Percentiles rank a stretch among this genome's conserved stretches.
Conservation (phyloP, 2,329 filamentous ascomycete species). For the Acrocalymma vagum region DNA sequence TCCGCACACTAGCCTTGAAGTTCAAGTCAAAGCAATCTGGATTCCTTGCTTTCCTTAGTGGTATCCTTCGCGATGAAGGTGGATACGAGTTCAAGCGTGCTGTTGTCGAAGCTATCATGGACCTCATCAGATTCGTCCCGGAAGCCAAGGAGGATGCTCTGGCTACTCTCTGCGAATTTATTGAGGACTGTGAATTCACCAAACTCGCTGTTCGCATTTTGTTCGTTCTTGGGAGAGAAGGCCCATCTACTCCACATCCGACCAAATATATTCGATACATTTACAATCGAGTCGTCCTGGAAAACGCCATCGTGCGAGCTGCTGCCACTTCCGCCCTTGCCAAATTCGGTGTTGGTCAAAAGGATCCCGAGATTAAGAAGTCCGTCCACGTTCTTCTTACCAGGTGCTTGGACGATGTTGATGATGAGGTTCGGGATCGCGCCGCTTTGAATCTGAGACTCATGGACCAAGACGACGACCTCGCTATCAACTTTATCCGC, state of each 20-base stretch:
- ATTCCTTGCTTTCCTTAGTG: conserved; percentile 96
- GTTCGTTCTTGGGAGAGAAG: conserved; percentile 92
- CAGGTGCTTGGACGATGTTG: conserved; percentile 93
- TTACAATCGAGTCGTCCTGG: conserved; percentile 96
- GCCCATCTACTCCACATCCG: conserved; percentile 91
- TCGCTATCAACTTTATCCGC: conserved; percentile 88
- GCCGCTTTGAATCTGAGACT: conserved; percentile 90
- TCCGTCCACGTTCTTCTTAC: conserved; percentile 93
- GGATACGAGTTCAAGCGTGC: conserved; percentile 98
- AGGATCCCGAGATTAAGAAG: conserved; percentile 95
- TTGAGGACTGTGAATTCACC: conserved; percentile 99
- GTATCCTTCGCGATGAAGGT: conserved; percentile 95
- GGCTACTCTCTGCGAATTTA: conserved; percentile 97
- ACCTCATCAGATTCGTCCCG: conserved; percentile 98
- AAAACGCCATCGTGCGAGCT: conserved; percentile 94
- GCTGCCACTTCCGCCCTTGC: conserved; percentile 94
- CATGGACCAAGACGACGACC: conserved; percentile 90
- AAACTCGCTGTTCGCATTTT: conserved; percentile 96
- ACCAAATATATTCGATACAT: conserved; percentile 99
- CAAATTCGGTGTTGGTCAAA: conserved; percentile 95
- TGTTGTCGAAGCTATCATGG: conserved; percentile 99
- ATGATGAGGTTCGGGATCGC: conserved; percentile 96
- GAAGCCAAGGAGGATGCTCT: conserved; percentile 84
- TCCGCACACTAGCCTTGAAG: conserved; percentile 94
- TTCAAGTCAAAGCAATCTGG: conserved; percentile 98